These are phyloP conservation scores for Pleurozium schreberi DNA, from an alignment of 225 moss, liverwort and hornwort species.

Conservation along the genomic window DNA sequence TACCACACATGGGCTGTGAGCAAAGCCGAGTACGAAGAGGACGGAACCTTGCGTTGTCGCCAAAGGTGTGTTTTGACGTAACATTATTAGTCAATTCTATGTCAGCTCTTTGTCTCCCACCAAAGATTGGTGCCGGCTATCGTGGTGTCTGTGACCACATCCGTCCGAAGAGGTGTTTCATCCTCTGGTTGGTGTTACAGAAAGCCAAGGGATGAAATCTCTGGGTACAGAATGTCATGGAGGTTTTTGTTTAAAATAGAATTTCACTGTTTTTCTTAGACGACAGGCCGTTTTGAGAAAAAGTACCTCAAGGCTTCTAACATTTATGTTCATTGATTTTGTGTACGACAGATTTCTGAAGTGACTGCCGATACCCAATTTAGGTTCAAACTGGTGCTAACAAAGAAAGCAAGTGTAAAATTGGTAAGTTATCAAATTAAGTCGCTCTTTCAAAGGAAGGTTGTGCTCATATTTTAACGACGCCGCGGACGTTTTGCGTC, in stretches of 20 bases:
- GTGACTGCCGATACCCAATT: not conserved
- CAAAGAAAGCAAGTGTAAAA: not conserved
- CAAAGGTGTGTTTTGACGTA: slow-evolving; percentile 37
- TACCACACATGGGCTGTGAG: slow-evolving; percentile 66
- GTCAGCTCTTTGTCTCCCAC: not conserved
- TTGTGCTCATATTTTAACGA: not conserved
- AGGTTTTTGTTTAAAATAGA: not conserved
- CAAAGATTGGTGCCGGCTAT: not conserved
- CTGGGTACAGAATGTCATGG: not conserved
- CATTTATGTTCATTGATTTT: not conserved
- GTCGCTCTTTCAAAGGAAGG: not conserved
- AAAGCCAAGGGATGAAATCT: not conserved
- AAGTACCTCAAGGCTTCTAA: not conserved
- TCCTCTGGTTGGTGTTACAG: not conserved
- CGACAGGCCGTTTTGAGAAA: not conserved
- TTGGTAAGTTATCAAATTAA: not conserved
- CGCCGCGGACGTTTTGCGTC: rapidly evolving
- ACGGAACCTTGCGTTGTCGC: slow-evolving; percentile 71
- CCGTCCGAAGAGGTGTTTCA: not conserved
- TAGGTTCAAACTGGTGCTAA: not conserved
- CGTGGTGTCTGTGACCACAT: not conserved
- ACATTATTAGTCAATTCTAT: not conserved
- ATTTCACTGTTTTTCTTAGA: not conserved
- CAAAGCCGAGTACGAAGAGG: slow-evolving; percentile 91
- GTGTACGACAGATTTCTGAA: slow-evolving; percentile 15